Conservation (phyloP, 805 yeast genomes). For the Kodamaea hsintzibuensis region DNA sequence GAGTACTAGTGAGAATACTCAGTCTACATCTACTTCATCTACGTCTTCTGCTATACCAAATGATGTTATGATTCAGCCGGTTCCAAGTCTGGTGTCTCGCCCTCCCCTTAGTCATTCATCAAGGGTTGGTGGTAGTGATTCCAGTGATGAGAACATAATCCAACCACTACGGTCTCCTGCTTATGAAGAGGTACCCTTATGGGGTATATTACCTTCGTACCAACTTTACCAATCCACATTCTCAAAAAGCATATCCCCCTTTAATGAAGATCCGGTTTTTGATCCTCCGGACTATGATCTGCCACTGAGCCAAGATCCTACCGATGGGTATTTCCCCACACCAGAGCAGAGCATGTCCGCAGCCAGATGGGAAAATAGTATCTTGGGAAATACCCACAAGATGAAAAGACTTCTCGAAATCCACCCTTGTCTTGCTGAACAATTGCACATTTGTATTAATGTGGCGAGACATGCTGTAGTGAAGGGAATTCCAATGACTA, state of each 20-base stretch:
- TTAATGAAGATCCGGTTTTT: conserved; percentile 17
- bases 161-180: conserved; percentile 26
- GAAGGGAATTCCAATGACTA: conserved; percentile 17
- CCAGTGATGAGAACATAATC: neutral
- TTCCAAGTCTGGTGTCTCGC: neutral
- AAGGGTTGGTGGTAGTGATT: neutral
- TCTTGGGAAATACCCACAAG: conserved; percentile 28
- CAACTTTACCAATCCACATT: conserved; percentile 32
- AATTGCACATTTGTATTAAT: conserved; percentile 20
- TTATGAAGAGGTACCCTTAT: conserved; percentile 27
- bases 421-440: conserved; percentile 17
- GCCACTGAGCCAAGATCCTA: neutral
- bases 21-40: neutral
- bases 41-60: neutral
- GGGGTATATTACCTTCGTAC: conserved; percentile 34
- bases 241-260: conserved; percentile 23
- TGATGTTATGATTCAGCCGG: neutral
- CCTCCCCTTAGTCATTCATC: neutral
- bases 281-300: conserved; percentile 27
- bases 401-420: conserved; percentile 22
- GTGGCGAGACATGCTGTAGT: conserved; percentile 19
- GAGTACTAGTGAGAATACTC: neutral
- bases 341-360: conserved; percentile 6
- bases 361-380: conserved; percentile 29
- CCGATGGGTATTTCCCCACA: conserved; percentile 7